A percentile compares a stretch with the other conserved stretches of the same genome.
Conservation (phyloP, 2,329 filamentous ascomycete species). For the Ilyonectria destructans region DNA sequence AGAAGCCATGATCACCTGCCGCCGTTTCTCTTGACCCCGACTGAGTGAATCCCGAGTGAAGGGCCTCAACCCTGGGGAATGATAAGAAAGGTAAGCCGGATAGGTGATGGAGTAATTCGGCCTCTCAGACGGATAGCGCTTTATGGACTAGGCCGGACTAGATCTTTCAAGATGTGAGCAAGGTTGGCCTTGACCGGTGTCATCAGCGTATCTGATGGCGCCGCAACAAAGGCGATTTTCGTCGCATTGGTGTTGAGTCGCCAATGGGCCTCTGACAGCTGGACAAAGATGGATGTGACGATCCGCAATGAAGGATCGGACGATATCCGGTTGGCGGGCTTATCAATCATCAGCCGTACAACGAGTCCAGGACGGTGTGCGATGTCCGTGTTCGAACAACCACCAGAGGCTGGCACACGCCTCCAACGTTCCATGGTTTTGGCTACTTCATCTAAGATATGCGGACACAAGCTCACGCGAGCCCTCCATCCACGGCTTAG, state of each 20-base stretch:
- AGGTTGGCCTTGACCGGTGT: conserved; percentile 8
- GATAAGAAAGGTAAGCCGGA: conserved; percentile 12
- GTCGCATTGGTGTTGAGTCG: neutral
- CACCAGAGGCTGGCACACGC: neutral
- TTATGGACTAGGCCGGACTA: neutral
- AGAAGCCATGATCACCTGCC: neutral
- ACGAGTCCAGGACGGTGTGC: neutral
- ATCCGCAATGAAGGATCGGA: neutral
- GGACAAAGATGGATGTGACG: neutral
- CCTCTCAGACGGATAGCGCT: neutral
- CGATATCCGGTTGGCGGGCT: neutral
- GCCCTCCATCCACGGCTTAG: neutral
- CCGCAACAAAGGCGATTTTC: conserved; percentile 1
- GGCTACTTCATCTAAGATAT: conserved; percentile 4
- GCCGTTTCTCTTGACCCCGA: neutral
- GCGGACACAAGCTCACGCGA: neutral
- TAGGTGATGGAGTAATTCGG: neutral
- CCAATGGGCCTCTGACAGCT: conserved; percentile 10
- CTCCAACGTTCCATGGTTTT: neutral
- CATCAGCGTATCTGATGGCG: neutral
- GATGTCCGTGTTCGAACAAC: neutral
- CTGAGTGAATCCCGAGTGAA: conserved; percentile 5
- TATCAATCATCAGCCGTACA: conserved; percentile 2
- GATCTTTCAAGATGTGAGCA: neutral
- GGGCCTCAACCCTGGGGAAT: neutral